Base-by-base conservation (phyloP, 441 rosid genomes). In the Brassica balearica region DNA sequence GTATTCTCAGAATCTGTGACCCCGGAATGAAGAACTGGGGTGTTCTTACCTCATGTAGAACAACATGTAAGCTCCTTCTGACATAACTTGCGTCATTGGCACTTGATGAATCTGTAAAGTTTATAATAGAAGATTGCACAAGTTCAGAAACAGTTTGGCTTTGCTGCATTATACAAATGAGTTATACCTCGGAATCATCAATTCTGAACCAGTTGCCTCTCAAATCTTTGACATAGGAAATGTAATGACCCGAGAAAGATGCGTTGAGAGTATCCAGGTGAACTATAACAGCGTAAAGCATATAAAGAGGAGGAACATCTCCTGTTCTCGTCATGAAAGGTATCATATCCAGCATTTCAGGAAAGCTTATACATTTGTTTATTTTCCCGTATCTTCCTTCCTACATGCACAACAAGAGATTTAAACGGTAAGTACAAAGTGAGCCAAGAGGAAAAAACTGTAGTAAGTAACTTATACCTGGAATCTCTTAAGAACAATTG, bases 1-100 rank as follows among this genome's bases (percentile, higher is more conserved):
- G 55, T 9, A 68, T 22, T 46, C 53, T 71, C 56, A 77, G 75
- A 64, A 65, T 27, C 34, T 12, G 0, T 36, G 29, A 58, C 60
- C n/a, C 2, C 0, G 0, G 1, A 55, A 56, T 19, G 25, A 1
- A 56, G 23, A 56, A 66, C 4, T 1, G 27, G 34, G n/a, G 8
- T 8, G 7, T 29, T 46, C 55, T 70, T 88, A 89, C 97, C 97
- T 89, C 82, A 67, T 90, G 87, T 93, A 93, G 82, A 93, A 93
- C 83, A 93, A 82, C 77, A 93, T 93, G 76, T 93, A 93, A 69
- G 96, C 97, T 80, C 92, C 97, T 83, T 93, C 97, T 5, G 94
- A 93, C 97, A 93, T 93, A 82, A 93, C 97, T 80, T 91, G 94
- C 83, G 88, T 85, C 86, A 84, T 84, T 51, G 91, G 83, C 74